A percentile compares a stretch with the other conserved stretches of the same genome.
These are phyloP conservation scores for Populus alba DNA, from an alignment of 345 rosid genomes.

Conservation along the genomic window DNA sequence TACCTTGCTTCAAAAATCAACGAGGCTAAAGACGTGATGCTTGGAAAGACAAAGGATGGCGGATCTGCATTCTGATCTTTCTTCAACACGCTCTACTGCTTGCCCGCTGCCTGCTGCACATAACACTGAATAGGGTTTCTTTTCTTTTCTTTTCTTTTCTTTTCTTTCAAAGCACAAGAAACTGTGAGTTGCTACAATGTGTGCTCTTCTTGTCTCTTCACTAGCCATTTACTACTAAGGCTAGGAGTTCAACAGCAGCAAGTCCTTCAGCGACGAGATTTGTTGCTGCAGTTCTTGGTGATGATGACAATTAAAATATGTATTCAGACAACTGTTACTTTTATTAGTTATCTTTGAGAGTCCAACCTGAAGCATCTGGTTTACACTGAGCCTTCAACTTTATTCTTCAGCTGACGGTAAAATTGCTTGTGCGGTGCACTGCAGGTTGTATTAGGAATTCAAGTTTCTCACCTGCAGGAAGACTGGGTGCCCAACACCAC, in stretches of 20 bases:
- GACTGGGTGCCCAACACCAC: not conserved
- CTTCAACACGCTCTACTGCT: not conserved
- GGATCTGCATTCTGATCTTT: constrained; percentile 61
- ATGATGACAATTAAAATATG: not conserved
- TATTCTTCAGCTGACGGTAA: not conserved
- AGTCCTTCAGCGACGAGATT: not conserved
- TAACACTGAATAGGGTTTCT: not conserved
- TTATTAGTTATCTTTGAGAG: no score
- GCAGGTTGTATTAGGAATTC: no score
- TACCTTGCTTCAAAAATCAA: constrained; percentile 89
- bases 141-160: not conserved
- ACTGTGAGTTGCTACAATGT: not conserved
- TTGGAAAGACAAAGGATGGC: constrained; percentile 60
- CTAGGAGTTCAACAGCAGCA: no score
- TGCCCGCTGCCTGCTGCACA: not conserved
- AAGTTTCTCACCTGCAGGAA: not conserved
- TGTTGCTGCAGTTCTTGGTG: not conserved
- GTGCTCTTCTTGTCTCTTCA: not conserved
- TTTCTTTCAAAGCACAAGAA: not conserved
- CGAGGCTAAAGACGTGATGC: constrained; percentile 85
- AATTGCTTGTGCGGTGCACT: not conserved
- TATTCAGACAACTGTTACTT: not conserved
- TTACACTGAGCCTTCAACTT: not conserved
- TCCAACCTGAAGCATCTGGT: not conserved
- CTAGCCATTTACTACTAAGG: no score